A percentile compares a stretch with the other conserved stretches of the same genome.
phyloP scores from a whole-genome alignment of 2,329 filamentous ascomycete species.

The Colletotrichum sp. region DNA sequence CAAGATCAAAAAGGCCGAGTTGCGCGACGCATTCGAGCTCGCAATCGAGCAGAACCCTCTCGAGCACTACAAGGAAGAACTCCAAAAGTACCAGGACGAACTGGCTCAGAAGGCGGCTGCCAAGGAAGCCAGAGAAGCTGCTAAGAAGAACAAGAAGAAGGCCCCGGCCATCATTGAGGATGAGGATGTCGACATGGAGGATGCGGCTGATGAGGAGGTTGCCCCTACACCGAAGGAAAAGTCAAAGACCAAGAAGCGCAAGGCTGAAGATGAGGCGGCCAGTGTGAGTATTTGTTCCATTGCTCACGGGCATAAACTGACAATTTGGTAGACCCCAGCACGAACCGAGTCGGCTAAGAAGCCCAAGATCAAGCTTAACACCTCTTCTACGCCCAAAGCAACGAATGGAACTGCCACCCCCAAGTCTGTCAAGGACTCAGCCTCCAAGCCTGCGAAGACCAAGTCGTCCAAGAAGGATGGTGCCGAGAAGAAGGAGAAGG shows the following conservation, averaged over 20 bases:
- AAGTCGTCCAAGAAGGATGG: slow-evolving; percentile 60
- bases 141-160: slow-evolving; percentile 54
- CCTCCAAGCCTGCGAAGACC: slow-evolving; percentile 55
- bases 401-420: slow-evolving; percentile 64
- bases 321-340: slow-evolving; percentile 53
- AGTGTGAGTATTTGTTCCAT: slow-evolving; percentile 42
- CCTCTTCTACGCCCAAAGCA: slow-evolving; percentile 71
- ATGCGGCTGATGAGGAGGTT: slow-evolving; percentile 58
- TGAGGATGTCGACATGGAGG: slow-evolving; percentile 66
- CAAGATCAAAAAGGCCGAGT: slow-evolving; percentile 76
- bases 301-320: background rate
- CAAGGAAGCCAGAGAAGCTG: slow-evolving; percentile 49
- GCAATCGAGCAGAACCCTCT: slow-evolving; percentile 81
- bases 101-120: slow-evolving; percentile 62
- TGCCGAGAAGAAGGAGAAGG: slow-evolving; percentile 63
- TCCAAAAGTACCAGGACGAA: slow-evolving; percentile 73
- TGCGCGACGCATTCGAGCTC: slow-evolving; percentile 80
- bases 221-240: slow-evolving; percentile 72
- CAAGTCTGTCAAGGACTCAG: slow-evolving; percentile 60
- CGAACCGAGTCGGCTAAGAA: slow-evolving; percentile 69
- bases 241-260: slow-evolving; percentile 77
- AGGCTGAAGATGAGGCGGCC: slow-evolving; percentile 79
- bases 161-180: slow-evolving; percentile 56
- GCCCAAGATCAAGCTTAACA: slow-evolving; percentile 69
- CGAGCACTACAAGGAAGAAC: slow-evolving; percentile 81